phyloP scores from a whole-genome alignment of 2,329 filamentous ascomycete species.

The Calonectria leucothoes region DNA sequence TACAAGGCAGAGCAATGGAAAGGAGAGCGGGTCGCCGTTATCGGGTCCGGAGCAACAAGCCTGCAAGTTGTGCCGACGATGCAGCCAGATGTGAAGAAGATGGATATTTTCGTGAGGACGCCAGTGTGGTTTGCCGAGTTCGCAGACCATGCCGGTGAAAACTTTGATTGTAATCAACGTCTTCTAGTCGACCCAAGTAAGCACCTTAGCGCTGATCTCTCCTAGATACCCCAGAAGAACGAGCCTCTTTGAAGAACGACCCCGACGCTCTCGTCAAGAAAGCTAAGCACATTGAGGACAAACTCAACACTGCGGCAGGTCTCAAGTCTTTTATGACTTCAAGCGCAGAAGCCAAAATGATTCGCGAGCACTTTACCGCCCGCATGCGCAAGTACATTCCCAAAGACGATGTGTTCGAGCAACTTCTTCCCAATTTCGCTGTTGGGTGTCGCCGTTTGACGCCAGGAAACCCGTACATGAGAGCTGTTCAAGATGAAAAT shows the following conservation, averaged over 20 bases:
- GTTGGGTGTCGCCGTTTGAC: constrained; percentile 17
- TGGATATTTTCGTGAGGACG: constrained; percentile 15
- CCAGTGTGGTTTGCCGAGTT: constrained; percentile 15
- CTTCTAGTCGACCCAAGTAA: background rate
- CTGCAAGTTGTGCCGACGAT: constrained; percentile 13
- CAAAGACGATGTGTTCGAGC: background rate
- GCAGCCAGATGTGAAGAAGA: constrained; percentile 10
- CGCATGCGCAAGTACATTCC: constrained; percentile 5
- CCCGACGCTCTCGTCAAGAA: constrained; percentile 1
- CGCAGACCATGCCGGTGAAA: constrained; percentile 7
- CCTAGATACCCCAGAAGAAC: background rate
- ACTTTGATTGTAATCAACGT: constrained; percentile 1
- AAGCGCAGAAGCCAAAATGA: background rate
- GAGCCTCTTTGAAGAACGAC: background rate
- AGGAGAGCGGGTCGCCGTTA: background rate
- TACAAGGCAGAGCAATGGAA: background rate
- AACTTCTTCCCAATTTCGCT: constrained; percentile 8
- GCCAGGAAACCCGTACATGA: constrained; percentile 8
- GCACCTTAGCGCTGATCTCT: background rate
- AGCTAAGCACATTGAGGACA: constrained; percentile 6
- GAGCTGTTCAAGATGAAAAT: background rate
- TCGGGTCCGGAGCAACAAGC: constrained; percentile 5
- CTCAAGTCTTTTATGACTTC: constrained; percentile 5
- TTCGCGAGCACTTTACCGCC: constrained; percentile 8
- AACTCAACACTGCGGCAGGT: constrained; percentile 2